Evolutionary conservation across 2,329 filamentous ascomycete species (phyloP).

Genomic region (Pseudocercospora musae): DNA sequence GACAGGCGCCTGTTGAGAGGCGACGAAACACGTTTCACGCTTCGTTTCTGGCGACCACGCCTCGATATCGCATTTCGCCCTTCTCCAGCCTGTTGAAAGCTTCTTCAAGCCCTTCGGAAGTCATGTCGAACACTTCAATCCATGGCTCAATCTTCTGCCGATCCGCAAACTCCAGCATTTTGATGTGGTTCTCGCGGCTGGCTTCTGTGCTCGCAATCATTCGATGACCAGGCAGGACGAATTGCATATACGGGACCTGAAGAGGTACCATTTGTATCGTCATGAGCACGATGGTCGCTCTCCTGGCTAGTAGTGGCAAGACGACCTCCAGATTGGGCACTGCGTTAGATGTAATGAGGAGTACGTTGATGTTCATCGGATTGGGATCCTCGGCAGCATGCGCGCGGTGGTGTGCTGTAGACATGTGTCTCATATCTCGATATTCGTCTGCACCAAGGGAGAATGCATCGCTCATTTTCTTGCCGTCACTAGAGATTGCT

Average conservation of each 20-base stretch:
- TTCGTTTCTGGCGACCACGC: conserved; percentile 32
- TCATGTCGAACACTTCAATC: conserved; percentile 44
- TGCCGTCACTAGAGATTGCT: conserved; percentile 24
- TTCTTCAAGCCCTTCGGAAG: conserved; percentile 38
- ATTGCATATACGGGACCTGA: conserved; percentile 34
- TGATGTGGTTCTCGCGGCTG: conserved; percentile 30
- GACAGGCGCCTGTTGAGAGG: too few species aligned
- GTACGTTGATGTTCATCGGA: conserved; percentile 27
- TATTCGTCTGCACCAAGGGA: conserved; percentile 34
- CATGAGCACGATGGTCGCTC: conserved; percentile 36
- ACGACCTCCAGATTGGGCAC: conserved; percentile 28
- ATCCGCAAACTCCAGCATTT: conserved; percentile 47
- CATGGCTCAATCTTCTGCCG: conserved; percentile 44
- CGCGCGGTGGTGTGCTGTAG: neutral
- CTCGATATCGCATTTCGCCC: conserved; percentile 47
- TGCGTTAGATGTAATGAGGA: conserved; percentile 33
- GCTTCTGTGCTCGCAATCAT: conserved; percentile 36
- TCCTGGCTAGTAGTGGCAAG: conserved; percentile 30
- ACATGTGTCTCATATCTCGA: conserved; percentile 4
- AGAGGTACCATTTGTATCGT: conserved; percentile 34
- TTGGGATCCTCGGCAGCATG: conserved; percentile 1
- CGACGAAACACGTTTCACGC: neutral
- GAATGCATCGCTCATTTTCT: conserved; percentile 30
- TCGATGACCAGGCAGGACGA: conserved; percentile 34
- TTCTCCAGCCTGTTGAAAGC: conserved; percentile 42